These are phyloP conservation scores for Pseudocercospora ulei DNA, from an alignment of 2,329 filamentous ascomycete genomes.

Conservation along the genomic window DNA sequence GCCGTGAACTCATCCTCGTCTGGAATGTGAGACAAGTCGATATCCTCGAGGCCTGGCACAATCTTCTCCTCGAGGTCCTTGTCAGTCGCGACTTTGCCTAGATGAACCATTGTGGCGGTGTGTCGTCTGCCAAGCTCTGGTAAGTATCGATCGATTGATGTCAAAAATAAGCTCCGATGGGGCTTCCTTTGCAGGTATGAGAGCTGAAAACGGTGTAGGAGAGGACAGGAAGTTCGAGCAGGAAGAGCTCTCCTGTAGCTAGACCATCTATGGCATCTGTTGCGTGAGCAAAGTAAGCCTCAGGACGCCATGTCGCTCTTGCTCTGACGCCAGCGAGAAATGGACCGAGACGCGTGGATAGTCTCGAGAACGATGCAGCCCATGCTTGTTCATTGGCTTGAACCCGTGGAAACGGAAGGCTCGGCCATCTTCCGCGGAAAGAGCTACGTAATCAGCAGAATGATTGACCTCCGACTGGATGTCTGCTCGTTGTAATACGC, in stretches of 20 bases:
- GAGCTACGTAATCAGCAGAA: not conserved
- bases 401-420: not conserved
- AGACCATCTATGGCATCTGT: slow-evolving; percentile 1
- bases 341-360: no score
- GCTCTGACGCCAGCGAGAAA: slow-evolving; percentile 1
- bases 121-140: not conserved
- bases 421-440: not conserved
- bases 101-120: slow-evolving; percentile 32
- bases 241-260: slow-evolving; percentile 1
- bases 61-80: slow-evolving; percentile 34
- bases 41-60: slow-evolving; percentile 40
- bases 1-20: slow-evolving; percentile 54
- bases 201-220: no score
- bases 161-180: no score
- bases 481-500: not conserved
- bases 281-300: slow-evolving; percentile 3
- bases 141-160: no score
- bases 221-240: not conserved
- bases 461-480: slow-evolving; percentile 1
- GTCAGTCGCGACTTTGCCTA: slow-evolving; percentile 31
- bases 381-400: slow-evolving; percentile 1
- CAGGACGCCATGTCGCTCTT: no score
- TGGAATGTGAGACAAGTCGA: slow-evolving; percentile 40
- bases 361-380: no score
- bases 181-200: no score